Evolutionary conservation across 192 early-diverging fungal genomes (phyloP), one percentile per base, ranked within the genome.

Genomic region (Backusella tuberculispora): DNA sequence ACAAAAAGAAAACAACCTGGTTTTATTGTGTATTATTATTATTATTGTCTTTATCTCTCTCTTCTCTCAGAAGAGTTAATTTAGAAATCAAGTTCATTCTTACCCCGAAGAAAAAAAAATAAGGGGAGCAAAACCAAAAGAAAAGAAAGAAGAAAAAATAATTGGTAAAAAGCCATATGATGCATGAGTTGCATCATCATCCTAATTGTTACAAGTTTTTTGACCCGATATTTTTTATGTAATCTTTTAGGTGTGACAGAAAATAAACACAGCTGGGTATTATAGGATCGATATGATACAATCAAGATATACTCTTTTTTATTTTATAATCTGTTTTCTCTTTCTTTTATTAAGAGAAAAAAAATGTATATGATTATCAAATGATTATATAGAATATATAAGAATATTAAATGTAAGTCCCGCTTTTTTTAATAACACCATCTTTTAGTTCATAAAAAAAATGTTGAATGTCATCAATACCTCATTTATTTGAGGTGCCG

Each of bases 261-360:
- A 60, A 60, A n/a, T n/a, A 19, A 60, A 60, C 26, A 60, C 21
- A 60, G 26, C 21, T 60, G 53, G 53, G 53, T 60, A 3, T 60
- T 60, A n/a, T 60, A 60, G 53, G 53, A 60, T 60, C 53, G 53
- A 60, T 60, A 10, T 24, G 53, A 60, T 60, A 26, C 53, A 10
- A 60, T 60, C 53, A 60, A 60, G 53, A 60, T 60, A 26, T 60
- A 26, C 53, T 26, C 9, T 24, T 60, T 56, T 56, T 56, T 56
- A 42, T 3, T 56, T 0, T 60, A 26, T 26, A 19, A 0, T 60
- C 0, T 14, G 14, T 14, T 14, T 46, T 46, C 9, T 60, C 50
- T 60, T 21, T 26, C 53, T 26, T 60, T 60, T 60, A 60, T 13
- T 13, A 60, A 60, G 21, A 24, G 3, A 60, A 24, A 26, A 60